phyloP scores from a whole-genome alignment of 495 filamentous ascomycete species.

The Aspergillus sparsus region DNA sequence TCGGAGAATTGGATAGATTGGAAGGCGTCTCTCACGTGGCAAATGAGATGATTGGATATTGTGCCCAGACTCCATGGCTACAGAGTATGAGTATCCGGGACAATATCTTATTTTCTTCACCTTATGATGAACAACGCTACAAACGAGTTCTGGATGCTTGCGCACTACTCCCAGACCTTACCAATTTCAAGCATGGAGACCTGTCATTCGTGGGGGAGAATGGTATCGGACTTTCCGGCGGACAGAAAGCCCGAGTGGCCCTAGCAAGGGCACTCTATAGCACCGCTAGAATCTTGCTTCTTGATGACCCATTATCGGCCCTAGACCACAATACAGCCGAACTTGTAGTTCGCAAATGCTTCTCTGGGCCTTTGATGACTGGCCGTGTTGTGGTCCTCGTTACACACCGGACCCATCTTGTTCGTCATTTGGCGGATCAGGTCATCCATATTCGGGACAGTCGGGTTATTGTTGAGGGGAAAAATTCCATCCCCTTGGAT shows the following conservation, averaged over 20 bases:
- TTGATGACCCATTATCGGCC: slow-evolving; percentile 72
- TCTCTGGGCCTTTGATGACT: slow-evolving; percentile 62
- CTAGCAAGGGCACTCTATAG: slow-evolving; percentile 74
- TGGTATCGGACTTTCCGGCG: slow-evolving; percentile 69
- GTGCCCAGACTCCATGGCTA: slow-evolving; percentile 83
- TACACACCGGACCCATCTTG: slow-evolving; percentile 75
- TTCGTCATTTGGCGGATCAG: slow-evolving; percentile 64
- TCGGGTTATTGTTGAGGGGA: slow-evolving; percentile 49
- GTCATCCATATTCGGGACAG: slow-evolving; percentile 65
- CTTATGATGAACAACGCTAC: slow-evolving; percentile 64
- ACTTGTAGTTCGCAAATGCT: slow-evolving; percentile 65
- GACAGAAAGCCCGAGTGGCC: slow-evolving; percentile 68
- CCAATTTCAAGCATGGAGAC: slow-evolving; percentile 65
- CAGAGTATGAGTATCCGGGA: slow-evolving; percentile 89
- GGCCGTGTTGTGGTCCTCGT: slow-evolving; percentile 68
- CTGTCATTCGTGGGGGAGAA: slow-evolving; percentile 69
- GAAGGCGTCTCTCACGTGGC: slow-evolving; percentile 60
- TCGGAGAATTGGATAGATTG: slow-evolving; percentile 74
- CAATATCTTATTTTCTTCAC: slow-evolving; percentile 77
- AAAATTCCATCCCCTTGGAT: slow-evolving; percentile 25
- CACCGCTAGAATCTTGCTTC: slow-evolving; percentile 59
- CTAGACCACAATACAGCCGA: slow-evolving; percentile 77
- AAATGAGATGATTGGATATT: slow-evolving; percentile 74
- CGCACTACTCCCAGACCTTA: slow-evolving; percentile 63
- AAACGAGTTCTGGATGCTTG: slow-evolving; percentile 63